Conservation (phyloP, 257 asterid genomes). For the Solanum neorickii region DNA sequence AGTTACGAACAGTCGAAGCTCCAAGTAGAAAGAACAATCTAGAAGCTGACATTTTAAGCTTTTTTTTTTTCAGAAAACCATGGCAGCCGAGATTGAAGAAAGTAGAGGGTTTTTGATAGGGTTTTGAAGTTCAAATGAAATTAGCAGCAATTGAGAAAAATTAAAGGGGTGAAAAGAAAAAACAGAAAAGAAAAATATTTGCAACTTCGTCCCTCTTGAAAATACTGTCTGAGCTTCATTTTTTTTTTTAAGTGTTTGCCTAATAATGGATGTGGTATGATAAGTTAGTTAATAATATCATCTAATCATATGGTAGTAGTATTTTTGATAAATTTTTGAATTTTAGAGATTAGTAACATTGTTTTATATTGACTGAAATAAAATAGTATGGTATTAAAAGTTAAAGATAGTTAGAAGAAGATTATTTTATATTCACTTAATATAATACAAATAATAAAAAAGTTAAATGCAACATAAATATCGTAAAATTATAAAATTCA, state of each 20-base stretch:
- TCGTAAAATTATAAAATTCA: no score
- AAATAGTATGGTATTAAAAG: no score
- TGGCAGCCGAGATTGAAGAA: background rate
- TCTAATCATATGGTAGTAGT: background rate
- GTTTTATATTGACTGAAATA: no score
- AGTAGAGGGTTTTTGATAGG: background rate
- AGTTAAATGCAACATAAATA: no score
- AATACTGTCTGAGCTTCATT: background rate
- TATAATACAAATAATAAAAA: no score
- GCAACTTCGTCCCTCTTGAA: background rate
- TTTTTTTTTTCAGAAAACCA: background rate
- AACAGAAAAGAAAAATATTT: background rate
- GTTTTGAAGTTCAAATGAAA: background rate
- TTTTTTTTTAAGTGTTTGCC: background rate
- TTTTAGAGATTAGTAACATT: no score
- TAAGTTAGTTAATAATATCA: background rate
- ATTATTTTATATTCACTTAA: no score
- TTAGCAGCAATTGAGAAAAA: background rate
- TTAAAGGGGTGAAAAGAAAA: background rate
- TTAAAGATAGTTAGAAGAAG: no score
- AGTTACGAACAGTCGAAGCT: constrained; percentile 29
- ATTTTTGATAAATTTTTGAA: no score
- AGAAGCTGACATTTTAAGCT: constrained; percentile 26
- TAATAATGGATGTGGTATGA: background rate
- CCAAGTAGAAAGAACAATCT: constrained; percentile 38